Base-by-base conservation (phyloP, 129 eudicot genomes). In the Escallonia rubra region DNA sequence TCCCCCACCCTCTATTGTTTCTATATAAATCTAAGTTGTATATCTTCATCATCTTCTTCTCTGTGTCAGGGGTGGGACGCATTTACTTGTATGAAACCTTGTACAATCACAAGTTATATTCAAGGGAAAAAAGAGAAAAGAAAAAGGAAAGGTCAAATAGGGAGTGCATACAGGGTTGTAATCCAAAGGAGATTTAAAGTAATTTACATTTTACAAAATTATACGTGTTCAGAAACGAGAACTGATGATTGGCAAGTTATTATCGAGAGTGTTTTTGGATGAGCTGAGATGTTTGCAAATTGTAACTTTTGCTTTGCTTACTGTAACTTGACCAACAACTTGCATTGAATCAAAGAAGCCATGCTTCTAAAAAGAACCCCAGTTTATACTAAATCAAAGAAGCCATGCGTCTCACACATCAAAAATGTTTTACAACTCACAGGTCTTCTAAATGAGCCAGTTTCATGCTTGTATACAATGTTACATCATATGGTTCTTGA, bases 1-100 rank as follows among this genome's bases (percentile, higher is more conserved):
- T 6, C 2, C 4, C 6, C 6, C 55, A 8, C 48, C 39, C 43
- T 43, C n/a, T 54, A 16, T 54, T 54, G 4, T n/a, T 54, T 3
- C 9, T 8, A 45, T 73, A 10, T 46, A 38, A 56, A 12, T 45
- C 58, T 63, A 63, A 48, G 64, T 67, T 66, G 64, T 70, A 79
- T 69, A 65, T 66, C 62, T 59, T 50, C 10, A 41, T 46, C 57
- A 72, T 63, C 8, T 9, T 50, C 10, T 9, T 5, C 55, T 50
- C 55, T 8, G 12, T 8, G 12, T 3, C 10, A 50, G 12, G 10
- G 12, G 55, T 50, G 10, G 12, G 10, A 3, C 13, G 11, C 2
- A 50, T 8, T 8, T 34, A 54, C 59, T 3, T n/a, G n/a, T 7
- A 12, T 54, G 13, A 16, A 3, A 4, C 34, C 59, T 54, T 54